Percentiles rank a stretch among this genome's conserved stretches.
Evolutionary conservation across 805 yeast genomes (phyloP).

Genomic region (Cyberlindnera subsufficiens): DNA sequence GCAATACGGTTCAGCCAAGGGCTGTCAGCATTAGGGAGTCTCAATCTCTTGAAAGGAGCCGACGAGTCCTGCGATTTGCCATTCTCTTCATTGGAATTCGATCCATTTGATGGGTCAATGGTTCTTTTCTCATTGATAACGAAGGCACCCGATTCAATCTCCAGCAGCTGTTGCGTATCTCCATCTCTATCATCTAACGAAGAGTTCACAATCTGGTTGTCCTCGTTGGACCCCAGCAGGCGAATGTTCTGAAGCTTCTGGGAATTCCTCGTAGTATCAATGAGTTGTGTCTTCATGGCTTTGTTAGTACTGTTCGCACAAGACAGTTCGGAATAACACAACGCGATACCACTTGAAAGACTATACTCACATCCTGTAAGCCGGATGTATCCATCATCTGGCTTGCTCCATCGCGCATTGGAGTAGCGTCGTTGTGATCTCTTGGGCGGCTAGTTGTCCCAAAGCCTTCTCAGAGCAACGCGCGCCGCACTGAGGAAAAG

Average conservation of each 20-base stretch:
- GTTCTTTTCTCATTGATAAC: slow-evolving; percentile 1
- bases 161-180: slow-evolving; percentile 17
- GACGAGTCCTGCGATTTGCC: slow-evolving; percentile 6
- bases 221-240: slow-evolving; percentile 15
- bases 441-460: too few relatives aligned
- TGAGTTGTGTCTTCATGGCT: slow-evolving; percentile 15
- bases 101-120: neutral
- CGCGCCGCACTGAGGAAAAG: too few relatives aligned
- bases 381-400: neutral
- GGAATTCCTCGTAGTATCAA: slow-evolving; percentile 7
- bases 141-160: slow-evolving; percentile 5
- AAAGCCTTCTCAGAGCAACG: too few relatives aligned
- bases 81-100: neutral
- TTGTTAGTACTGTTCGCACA: slow-evolving; percentile 9
- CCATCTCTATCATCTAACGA: slow-evolving; percentile 18
- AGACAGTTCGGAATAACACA: neutral
- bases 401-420: neutral
- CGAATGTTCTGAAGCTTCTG: slow-evolving; percentile 8
- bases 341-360: neutral
- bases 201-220: slow-evolving; percentile 20
- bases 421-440: too few relatives aligned
- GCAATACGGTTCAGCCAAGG: slow-evolving; percentile 26
- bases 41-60: slow-evolving; percentile 16
- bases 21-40: slow-evolving; percentile 10
- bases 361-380: slow-evolving; percentile 6